Base-by-base conservation (phyloP, 805 yeast species). In the Metschnikowia similis region DNA sequence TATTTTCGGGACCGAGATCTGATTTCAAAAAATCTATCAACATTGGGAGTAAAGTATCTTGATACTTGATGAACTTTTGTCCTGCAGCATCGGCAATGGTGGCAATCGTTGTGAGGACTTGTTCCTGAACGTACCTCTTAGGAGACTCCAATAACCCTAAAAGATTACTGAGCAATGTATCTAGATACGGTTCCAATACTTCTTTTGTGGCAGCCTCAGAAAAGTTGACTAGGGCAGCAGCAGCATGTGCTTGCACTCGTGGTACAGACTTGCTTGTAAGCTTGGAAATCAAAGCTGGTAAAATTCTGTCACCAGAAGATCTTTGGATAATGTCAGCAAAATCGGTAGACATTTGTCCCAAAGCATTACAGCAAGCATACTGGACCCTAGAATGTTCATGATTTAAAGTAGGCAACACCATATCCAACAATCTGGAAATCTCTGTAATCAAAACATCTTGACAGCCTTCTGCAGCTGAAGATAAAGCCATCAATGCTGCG, bases 401-500 rank as follows among this genome's bases (percentile, higher is more conserved):
- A 45, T 82, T 75, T 54, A 94, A 74, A n/a, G 86, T 74, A 3
- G 98, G 97, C 58, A 89, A 66, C 32, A 94, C 84, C 82, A 92
- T 77, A 59, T 88, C 95, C 56, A 94, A 72, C 41, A 94, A 82
- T 61, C 81, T 82, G 52, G 90, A 87, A 44, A 89, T 86, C 64
- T 90, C 96, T 31, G 80, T 73, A 43, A 88, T 85, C 69, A 94
- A 76, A 11, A 87, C 89, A 57, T 91, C 97, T 44, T 89, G 79
- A 70, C 98, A 92, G 46, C 99, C 99, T 72, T 94, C 99, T 36
- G 97, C 97, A 21, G 96, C 96, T 5, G 96, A 84, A 0, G 97
- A 90, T 28, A 94, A 73, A 0, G 97, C 97, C 98, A 94, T 94
- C 49, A 94, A 72, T 1, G 97, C 96, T 26, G 96, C 99, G 66